Evolutionary conservation across 208 protist species (phyloP), one percentile per base, ranked within the genome.

Genomic region (Porcisia deanei): DNA sequence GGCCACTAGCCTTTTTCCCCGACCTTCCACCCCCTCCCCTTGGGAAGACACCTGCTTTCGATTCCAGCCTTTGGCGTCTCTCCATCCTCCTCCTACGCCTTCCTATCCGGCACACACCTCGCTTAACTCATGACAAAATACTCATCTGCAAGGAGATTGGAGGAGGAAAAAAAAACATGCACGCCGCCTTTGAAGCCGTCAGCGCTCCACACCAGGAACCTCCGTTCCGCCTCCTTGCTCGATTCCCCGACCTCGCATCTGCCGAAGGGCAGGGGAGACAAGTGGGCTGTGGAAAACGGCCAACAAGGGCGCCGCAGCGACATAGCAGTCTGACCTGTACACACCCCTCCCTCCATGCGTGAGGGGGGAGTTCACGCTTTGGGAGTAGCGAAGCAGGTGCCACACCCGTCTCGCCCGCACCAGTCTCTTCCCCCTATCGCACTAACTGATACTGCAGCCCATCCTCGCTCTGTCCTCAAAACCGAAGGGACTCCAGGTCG

Each of bases 401-500:
- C 63, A 67, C 16, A 30, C 1, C 63, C 22, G 41, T 20, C 63
- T 52, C 63, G 41, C 41, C 0, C 7, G 20, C 63, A 73, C 68
- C 30, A 9, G 3, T 18, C 37, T 37, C 25, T 68, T 22, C 41
- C 41, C 20, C 8, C 54, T 71, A 20, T 18, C 16, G 6, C 45
- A 6, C 66, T 12, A 7, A n/a, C 57, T 20, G 14, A n/a, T 47
- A 59, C 47, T 22, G n/a, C 9, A 76, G 10, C 41, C 41, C 22
- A 16, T 6, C 25, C 30, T 30, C 66, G 12, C 25, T 45, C 49
- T 4, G 43, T 71, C 30, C 16, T 91, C 79, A 97, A 61, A 95
- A 81, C 71, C 88, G 88, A 9, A 97, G 79, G 22, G 79, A 75
- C 85, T 97, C 93, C 52, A 97, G 75, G 37, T 80, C 83, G 67